Evolutionary conservation across 805 yeast species (phyloP), one percentile per base, ranked within the genome.

Genomic region (Torulaspora quercuum): DNA sequence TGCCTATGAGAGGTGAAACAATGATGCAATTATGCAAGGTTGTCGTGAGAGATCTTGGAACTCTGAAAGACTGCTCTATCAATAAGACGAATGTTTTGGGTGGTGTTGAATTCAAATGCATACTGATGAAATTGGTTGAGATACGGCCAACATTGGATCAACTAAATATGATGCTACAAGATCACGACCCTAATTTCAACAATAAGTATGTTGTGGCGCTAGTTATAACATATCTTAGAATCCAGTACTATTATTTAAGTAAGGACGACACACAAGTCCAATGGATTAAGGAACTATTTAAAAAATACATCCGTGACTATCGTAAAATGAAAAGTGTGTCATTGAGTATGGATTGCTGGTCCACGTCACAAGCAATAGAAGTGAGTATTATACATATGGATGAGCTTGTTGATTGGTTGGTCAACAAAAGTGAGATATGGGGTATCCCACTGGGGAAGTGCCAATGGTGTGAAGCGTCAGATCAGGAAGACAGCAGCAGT

Each of bases 371-470:
- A 13, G 33, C 16, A 11, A 35, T 49, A 14, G 35, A 29, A 5
- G 52, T 54, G 5, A 29, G 39, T 14, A 39, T 77, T 35, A 62
- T 66, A 4, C 72, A 76, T 51, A 69, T 90, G 63, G 97, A 90
- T 58, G 90, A 80, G 53, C 73, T 80, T 52, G 72, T 78, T 0
- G 95, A 90, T 49, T 61, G 63, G 25, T 55, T 90, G 30, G 57
- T 82, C 16, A 64, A 53, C 1, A 66, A 72, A 22, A 75, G 73
- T 24, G 69, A 86, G 41, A 80, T 82, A 13, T 73, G 83, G 48
- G 96, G 85, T 31, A 63, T 88, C 35, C 76, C 84, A 2, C 54
- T 90, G 31, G 95, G 95, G 45, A 86, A 46, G 44, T 87, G 54
- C 55, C 68, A 43, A 26, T 58, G 63, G 64, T 46, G 52, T 39